Conservation (phyloP, 169 alveolate species). For the Plasmodium blacklocki region DNA sequence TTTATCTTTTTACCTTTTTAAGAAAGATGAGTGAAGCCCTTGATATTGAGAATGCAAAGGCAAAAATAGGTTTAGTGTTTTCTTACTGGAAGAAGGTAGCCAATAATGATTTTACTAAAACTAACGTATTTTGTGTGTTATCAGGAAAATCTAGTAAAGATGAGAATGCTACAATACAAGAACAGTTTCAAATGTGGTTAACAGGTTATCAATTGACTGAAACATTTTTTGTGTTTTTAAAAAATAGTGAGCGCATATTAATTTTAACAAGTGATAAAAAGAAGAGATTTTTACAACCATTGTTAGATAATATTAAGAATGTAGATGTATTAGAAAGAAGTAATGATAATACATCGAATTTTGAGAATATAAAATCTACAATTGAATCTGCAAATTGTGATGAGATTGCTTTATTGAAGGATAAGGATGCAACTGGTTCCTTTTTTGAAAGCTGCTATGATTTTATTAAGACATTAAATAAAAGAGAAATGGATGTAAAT, state of each 20-base stretch:
- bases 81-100: constrained; percentile 31
- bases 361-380: constrained; percentile 21
- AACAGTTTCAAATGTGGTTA: constrained; percentile 88
- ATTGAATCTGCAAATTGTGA: not conserved
- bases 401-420: constrained; percentile 54
- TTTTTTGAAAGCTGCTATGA: constrained; percentile 59
- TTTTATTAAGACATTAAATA: constrained; percentile 28
- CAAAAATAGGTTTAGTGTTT: constrained; percentile 38
- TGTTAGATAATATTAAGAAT: constrained; percentile 12
- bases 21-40: constrained; percentile 23
- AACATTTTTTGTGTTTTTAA: constrained; percentile 87
- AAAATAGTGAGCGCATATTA: constrained; percentile 81
- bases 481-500: constrained; percentile 42
- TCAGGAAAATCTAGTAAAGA: constrained; percentile 71
- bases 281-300: constrained; percentile 76
- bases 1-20: too few species aligned
- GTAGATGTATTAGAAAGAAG: constrained; percentile 48
- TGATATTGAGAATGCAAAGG: constrained; percentile 64
- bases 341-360: constrained; percentile 35
- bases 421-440: constrained; percentile 58
- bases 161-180: constrained; percentile 69
- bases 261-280: constrained; percentile 91
- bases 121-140: constrained; percentile 30
- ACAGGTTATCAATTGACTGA: constrained; percentile 93
- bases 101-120: constrained; percentile 9